Conservation (phyloP, 169 alveolate species). For the Babesia bigemina region DNA sequence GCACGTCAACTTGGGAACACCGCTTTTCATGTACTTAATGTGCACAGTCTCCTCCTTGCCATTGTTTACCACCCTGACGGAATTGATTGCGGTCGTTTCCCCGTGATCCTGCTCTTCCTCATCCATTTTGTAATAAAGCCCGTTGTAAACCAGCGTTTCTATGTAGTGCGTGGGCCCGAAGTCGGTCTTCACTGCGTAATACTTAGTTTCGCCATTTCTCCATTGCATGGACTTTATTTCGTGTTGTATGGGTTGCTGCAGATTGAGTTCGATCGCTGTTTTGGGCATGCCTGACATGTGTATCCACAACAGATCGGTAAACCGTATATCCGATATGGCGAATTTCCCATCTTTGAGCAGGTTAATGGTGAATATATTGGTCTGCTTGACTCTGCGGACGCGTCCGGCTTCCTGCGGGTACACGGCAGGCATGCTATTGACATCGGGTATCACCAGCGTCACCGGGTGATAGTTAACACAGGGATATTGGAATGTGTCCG, state of each 20-base stretch:
- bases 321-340: conserved; percentile 1
- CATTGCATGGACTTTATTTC: background rate
- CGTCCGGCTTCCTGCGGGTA: conserved; percentile 1
- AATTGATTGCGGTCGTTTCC: background rate
- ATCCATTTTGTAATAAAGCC: background rate
- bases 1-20: background rate
- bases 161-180: conserved; percentile 2
- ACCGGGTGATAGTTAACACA: conserved; percentile 15
- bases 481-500: background rate
- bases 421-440: background rate
- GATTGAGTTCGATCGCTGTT: conserved; percentile 2
- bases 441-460: conserved; percentile 1
- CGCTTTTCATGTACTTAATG: background rate
- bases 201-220: background rate
- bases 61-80: background rate
- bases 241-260: background rate
- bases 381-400: background rate
- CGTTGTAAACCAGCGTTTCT: background rate
- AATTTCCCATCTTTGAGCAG: background rate
- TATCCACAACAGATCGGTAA: conserved; percentile 4
- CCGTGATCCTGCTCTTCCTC: background rate
- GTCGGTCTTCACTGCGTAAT: background rate
- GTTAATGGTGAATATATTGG: background rate
- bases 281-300: conserved; percentile 1
- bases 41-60: background rate